Base-by-base conservation (phyloP, 495 filamentous ascomycete genomes). In the Aspergillus nanangensis region DNA sequence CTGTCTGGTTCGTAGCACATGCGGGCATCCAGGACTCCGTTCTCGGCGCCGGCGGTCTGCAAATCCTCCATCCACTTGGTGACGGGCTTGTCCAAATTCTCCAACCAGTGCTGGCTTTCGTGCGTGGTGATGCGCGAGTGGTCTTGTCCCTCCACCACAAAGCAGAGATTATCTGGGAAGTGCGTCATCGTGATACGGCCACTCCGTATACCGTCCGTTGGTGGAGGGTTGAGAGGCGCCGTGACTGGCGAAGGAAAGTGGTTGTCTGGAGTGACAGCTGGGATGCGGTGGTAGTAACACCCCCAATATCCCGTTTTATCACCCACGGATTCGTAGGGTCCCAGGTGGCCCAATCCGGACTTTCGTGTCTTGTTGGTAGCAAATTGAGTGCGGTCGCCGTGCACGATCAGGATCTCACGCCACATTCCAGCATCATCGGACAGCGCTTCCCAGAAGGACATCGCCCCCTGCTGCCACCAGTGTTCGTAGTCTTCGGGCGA, bases 131-230 rank as follows among this genome's bases (percentile, higher is more conserved):
- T 38, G 31, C 32, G 10, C 7, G 56, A 53, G 27, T 60, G 60
- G 32, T 61, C 58, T 39, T 66, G 63, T 8, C 58, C 58, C 37
- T 66, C 61, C 35, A 61, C 43, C 0, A 57, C 56, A 33, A 62
- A 66, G 44, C 45, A 51, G 14, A 66, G 33, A 34, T 66, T 66
- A 8, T 63, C 52, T 0, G 63, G 60, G 13, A 60, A 51, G 2
- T 33, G 31, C 18, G 29, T 48, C 27, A 62, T 25, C 10, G 41
- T 29, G 13, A 59, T 24, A 14, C 56, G 53, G 23, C 55, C 61
- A 8, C 39, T 31, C 8, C 43, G 49, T 10, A 55, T 42, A 8
- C 8, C n/a, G 8, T 29, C 29, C 27, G 43, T 29, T 4, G 2
- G 39, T 19, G 5, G 40, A 8, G 40, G 20, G 9, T 17, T 11